These are phyloP conservation scores for Termitomyces sp. DNA, from an alignment of 768 basidiomycete genomes.

Conservation along the genomic window DNA sequence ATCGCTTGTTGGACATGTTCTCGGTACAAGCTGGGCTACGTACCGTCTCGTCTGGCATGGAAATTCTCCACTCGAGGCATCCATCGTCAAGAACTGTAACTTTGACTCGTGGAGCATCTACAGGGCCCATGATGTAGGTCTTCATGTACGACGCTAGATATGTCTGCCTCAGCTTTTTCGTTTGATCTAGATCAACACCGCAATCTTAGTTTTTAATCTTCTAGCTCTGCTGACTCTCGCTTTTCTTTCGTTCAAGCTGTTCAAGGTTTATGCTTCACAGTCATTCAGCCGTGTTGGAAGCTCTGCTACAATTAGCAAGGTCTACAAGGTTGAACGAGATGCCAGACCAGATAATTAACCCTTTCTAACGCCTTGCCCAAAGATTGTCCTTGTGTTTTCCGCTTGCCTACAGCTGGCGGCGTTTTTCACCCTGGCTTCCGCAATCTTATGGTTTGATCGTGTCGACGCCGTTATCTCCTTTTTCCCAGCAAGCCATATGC, in stretches of 20 bases:
- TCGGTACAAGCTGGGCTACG: conserved; percentile 42
- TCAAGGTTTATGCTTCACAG: conserved; percentile 39
- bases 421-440: conserved; percentile 44
- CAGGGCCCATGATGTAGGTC: conserved; percentile 26
- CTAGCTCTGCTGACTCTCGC: conserved; percentile 28
- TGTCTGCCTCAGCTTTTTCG: background rate
- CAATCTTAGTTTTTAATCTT: conserved; percentile 32
- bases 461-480: conserved; percentile 12
- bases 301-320: conserved; percentile 32
- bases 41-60: conserved; percentile 32
- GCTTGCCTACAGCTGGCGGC: conserved; percentile 40
- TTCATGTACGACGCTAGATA: background rate
- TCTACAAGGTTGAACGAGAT: conserved; percentile 36
- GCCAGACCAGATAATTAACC: background rate
- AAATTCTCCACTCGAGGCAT: conserved; percentile 24
- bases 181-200: conserved; percentile 22
- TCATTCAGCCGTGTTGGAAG: conserved; percentile 47
- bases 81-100: conserved; percentile 33
- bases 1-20: conserved; percentile 36
- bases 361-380: background rate
- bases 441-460: conserved; percentile 45
- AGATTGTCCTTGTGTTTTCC: conserved; percentile 46
- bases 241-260: conserved; percentile 35
- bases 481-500: conserved; percentile 11
- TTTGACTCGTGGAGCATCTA: conserved; percentile 36